Conservation (phyloP, 2,329 filamentous ascomycete genomes). For the Pseudogymnoascus sp. region DNA sequence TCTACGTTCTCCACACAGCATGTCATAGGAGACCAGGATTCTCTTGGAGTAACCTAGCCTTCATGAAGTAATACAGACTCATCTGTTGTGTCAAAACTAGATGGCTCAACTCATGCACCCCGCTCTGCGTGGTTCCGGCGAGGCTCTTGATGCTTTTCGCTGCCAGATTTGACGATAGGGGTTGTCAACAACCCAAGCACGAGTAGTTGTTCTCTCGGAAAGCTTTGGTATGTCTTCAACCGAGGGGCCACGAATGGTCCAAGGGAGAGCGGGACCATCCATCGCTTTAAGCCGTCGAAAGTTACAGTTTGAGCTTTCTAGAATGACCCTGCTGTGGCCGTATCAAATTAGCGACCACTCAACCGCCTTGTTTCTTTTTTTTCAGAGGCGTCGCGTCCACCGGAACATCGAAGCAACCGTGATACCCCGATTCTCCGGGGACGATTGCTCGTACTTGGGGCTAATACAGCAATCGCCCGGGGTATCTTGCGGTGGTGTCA, state of each 20-base stretch:
- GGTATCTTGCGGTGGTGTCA: too few species aligned
- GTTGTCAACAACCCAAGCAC: not conserved
- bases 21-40: not conserved
- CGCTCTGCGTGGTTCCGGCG: not conserved
- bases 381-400: not conserved
- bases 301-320: not conserved
- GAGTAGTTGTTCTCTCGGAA: not conserved
- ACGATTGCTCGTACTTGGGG: too few species aligned
- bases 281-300: not conserved
- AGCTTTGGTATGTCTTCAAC: not conserved
- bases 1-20: not conserved
- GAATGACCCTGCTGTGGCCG: not conserved
- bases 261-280: not conserved
- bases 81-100: not conserved
- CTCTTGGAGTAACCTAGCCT: not conserved
- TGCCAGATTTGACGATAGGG: not conserved
- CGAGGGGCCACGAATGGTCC: not conserved
- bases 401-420: not conserved
- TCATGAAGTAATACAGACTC: not conserved
- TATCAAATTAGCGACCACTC: not conserved
- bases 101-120: not conserved
- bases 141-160: not conserved
- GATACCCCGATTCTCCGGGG: too few species aligned
- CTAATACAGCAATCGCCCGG: too few species aligned
- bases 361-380: not conserved